Evolutionary conservation across 106 monocot species (phyloP), one percentile per base, ranked within the genome.

Genomic region (Acorus gramineus): DNA sequence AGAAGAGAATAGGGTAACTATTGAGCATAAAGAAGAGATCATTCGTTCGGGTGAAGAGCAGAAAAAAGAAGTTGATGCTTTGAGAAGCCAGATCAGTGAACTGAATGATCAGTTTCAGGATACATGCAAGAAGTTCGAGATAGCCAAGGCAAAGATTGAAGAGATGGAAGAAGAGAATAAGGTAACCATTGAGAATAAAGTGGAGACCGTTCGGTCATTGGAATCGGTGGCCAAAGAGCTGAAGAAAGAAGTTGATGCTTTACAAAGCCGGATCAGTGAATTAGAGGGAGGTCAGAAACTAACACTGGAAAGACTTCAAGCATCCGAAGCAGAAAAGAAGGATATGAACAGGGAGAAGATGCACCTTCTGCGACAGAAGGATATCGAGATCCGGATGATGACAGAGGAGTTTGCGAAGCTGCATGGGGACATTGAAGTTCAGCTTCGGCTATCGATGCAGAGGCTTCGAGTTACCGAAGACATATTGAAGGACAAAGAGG

Each of bases 391-490:
- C 28, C 28, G 28, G 28, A 28, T 28, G 28, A 28, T 28, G 28
- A 28, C 28, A 28, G 28, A 28, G 28, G 28, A 78, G 61, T 52
- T 60, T 13, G 57, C 48, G 52, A 83, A 63, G 55, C 74, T 87
- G 12, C 50, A 63, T 9, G 81, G 69, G 50, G 62, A 78, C 50
- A 11, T 86, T 4, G 84, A 84, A 65, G 86, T 91, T 52, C 87
- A 85, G 59, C 55, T 87, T 13, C 76, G 86, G 43, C 64, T 93
- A 1, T 65, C 74, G 11, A 93, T 84, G 47, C 86, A 86, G 60
- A 89, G 80, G 66, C 77, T 92, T 50, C 84, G 77, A 56, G 68
- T 88, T 3, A 88, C 92, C 13, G 92, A 88, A 74, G 82, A 74
- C 46, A 28, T 28, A 28, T 28, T 28, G 28, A 28, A 28, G 28